Conservation (phyloP, 306 rosid species). For the Vigna unguiculata region DNA sequence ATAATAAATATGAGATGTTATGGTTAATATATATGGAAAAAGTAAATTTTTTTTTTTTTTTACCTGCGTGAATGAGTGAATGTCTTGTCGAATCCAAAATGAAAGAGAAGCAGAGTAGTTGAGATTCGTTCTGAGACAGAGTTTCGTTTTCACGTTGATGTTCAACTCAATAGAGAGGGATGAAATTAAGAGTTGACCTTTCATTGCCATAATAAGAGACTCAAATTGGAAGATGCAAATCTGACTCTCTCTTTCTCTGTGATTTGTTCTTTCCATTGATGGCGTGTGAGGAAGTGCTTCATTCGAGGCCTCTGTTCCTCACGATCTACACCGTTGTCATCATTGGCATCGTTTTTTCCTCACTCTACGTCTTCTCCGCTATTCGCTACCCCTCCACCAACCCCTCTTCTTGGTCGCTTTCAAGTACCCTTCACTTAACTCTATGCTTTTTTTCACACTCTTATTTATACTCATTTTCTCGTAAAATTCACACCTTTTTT, state of each 20-base stretch:
- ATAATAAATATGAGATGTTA: too few relatives aligned
- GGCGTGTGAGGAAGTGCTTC: slow-evolving; percentile 59
- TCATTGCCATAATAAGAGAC: neutral
- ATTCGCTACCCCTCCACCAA: slow-evolving; percentile 56
- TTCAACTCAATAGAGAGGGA: neutral
- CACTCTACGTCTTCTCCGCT: slow-evolving; percentile 77
- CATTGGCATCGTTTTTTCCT: slow-evolving; percentile 68
- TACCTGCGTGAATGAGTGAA: too few relatives aligned
- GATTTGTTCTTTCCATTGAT: slow-evolving; percentile 23
- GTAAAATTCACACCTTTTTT: slow-evolving; percentile 33
- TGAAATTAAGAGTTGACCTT: slow-evolving; percentile 6
- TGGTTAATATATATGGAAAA: too few relatives aligned
- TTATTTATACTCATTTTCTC: neutral
- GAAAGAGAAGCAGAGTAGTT: neutral
- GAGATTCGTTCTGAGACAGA: slow-evolving; percentile 23
- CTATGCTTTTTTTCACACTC: neutral
- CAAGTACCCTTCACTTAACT: slow-evolving; percentile 50
- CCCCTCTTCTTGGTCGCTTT: slow-evolving; percentile 49
- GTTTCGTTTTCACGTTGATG: slow-evolving; percentile 24
- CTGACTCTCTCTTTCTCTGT: neutral
- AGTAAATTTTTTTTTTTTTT: too few relatives aligned
- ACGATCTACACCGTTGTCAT: slow-evolving; percentile 68
- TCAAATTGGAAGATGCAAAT: slow-evolving; percentile 15
- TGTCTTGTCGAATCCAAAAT: neutral
- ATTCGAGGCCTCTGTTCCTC: slow-evolving; percentile 74